These are phyloP conservation scores for Linderniella brevidens DNA, from an alignment of 257 asterid genomes.

Conservation along the genomic window DNA sequence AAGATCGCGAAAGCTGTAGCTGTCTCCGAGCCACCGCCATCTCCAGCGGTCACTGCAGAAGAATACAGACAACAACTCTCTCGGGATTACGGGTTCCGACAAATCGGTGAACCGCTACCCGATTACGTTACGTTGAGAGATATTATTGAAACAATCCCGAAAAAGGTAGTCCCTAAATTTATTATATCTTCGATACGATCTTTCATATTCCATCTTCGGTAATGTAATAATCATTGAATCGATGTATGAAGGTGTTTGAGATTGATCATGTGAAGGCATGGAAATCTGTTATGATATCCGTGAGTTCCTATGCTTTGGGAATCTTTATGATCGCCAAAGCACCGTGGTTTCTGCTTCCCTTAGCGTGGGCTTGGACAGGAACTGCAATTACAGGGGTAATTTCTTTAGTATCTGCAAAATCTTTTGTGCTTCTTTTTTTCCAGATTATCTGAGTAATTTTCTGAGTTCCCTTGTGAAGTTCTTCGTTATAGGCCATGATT, in stretches of 20 bases:
- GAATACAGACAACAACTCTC: conserved; percentile 33
- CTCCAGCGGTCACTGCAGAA: conserved; percentile 38
- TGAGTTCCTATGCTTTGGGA: conserved; percentile 66
- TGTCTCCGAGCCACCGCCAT: conserved; percentile 36
- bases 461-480: conserved; percentile 69
- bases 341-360: conserved; percentile 95
- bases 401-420: too few species aligned
- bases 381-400: conserved; percentile 96
- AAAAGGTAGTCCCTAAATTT: too few species aligned
- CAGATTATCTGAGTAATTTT: too few species aligned
- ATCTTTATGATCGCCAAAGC: conserved; percentile 77
- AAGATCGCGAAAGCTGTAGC: conserved; percentile 51
- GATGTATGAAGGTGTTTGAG: conserved; percentile 61
- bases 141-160: conserved; percentile 64
- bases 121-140: conserved; percentile 57
- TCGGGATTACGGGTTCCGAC: conserved; percentile 64
- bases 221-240: too few species aligned
- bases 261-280: conserved; percentile 74
- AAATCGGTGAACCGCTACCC: conserved; percentile 92
- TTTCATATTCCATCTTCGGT: too few species aligned
- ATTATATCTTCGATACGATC: too few species aligned
- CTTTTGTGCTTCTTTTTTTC: conserved; percentile 4
- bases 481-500: conserved; percentile 97
- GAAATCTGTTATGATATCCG: conserved; percentile 81
- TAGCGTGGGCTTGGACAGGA: conserved; percentile 99